phyloP scores from a whole-genome alignment of 371 early-diverging fungal species.

The Mortierella sp. region DNA sequence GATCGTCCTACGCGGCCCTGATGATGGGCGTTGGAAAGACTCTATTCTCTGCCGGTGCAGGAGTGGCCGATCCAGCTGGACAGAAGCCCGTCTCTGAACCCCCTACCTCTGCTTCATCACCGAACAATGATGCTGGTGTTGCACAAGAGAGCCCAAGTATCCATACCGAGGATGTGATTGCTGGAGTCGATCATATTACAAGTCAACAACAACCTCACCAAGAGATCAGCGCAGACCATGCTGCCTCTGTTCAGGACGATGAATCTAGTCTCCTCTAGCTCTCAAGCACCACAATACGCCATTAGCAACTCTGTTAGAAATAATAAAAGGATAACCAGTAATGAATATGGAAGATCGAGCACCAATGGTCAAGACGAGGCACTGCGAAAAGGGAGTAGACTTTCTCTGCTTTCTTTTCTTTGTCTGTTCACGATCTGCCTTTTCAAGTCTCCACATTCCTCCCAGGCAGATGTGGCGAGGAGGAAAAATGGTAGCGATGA shows the following conservation, averaged over 20 bases:
- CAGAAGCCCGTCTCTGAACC: background rate
- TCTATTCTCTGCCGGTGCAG: slow-evolving; percentile 27
- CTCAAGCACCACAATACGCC: background rate
- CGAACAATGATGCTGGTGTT: background rate
- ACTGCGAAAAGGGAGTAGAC: too few species aligned
- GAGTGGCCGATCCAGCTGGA: slow-evolving; percentile 4
- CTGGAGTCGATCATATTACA: background rate
- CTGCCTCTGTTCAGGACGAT: background rate
- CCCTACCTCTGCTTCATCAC: background rate
- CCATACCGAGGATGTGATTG: background rate
- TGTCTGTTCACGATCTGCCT: too few species aligned
- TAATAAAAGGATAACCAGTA: background rate
- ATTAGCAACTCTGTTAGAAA: too few species aligned
- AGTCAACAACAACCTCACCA: slow-evolving; percentile 4
- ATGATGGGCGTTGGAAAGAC: slow-evolving; percentile 58
- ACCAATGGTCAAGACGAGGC: too few species aligned
- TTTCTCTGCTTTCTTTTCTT: too few species aligned
- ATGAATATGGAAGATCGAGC: too few species aligned
- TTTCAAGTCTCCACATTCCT: too few species aligned
- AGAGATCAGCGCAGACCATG: background rate
- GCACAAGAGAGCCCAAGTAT: background rate
- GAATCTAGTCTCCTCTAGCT: background rate
- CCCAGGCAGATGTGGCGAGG: too few species aligned
- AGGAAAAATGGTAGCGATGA: too few species aligned
- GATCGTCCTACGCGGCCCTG: slow-evolving; percentile 50